These are phyloP conservation scores for Pittosporum tobira DNA, from an alignment of 129 eudicot species.

Conservation along the genomic window DNA sequence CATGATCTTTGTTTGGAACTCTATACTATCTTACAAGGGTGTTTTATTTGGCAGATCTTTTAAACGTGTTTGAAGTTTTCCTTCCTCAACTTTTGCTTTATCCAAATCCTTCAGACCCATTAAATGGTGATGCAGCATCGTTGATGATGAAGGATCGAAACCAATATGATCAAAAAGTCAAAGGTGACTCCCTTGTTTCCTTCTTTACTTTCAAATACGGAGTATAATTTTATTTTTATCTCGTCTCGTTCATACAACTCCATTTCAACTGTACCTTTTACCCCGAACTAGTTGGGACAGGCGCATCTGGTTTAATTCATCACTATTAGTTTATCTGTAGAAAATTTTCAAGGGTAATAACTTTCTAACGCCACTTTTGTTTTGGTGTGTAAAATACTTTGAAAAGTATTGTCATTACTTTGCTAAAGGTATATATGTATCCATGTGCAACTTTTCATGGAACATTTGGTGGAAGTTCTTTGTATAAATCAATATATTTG, in stretches of 20 bases:
- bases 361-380: not conserved
- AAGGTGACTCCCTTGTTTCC: conserved; percentile 29
- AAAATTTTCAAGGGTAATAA: not conserved
- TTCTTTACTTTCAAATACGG: not conserved
- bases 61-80: conserved; percentile 76
- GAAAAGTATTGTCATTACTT: not conserved
- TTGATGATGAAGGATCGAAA: conserved; percentile 65
- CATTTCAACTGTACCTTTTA: no score
- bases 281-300: no score
- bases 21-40: not conserved
- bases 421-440: not conserved
- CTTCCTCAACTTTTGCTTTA: conserved; percentile 81
- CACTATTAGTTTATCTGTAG: no score
- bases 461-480: no score
- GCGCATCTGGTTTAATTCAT: not conserved
- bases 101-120: conserved; percentile 84
- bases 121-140: conserved; percentile 81
- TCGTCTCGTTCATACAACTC: no score
- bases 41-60: conserved; percentile 55
- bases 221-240: no score
- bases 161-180: conserved; percentile 82
- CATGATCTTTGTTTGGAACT: not conserved
- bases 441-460: no score
- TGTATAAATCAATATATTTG: no score
- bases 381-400: conserved; percentile 1